Conservation (phyloP, 2,329 filamentous ascomycete species). For the Pezicula radicicola region DNA sequence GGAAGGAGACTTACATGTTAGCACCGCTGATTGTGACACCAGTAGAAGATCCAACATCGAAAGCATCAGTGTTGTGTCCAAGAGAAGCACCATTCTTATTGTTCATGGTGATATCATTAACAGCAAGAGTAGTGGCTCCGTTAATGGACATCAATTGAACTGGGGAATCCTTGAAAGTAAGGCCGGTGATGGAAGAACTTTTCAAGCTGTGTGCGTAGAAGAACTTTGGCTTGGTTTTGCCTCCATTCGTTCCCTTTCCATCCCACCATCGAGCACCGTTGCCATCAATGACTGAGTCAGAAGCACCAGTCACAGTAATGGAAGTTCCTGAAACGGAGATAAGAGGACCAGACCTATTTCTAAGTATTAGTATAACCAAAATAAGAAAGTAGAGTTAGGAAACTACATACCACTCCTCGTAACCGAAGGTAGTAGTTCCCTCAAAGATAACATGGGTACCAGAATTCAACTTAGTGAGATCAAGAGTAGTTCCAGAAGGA, state of each 20-base stretch:
- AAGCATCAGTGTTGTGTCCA: conserved; percentile 31
- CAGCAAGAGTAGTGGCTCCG: conserved; percentile 36
- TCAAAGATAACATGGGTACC: conserved; percentile 34
- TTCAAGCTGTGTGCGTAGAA: background rate
- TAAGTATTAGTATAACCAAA: conserved; percentile 11
- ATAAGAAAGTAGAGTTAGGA: too few species aligned
- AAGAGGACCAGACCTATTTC: conserved; percentile 23
- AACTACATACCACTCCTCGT: background rate
- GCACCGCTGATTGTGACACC: conserved; percentile 1
- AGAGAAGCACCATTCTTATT: conserved; percentile 31
- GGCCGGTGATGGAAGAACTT: conserved; percentile 24
- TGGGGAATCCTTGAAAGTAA: conserved; percentile 2
- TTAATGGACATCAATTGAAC: conserved; percentile 24
- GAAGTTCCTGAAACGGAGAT: conserved; percentile 37
- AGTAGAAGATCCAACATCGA: conserved; percentile 28
- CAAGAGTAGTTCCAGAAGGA: conserved; percentile 54
- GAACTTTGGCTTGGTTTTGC: conserved; percentile 16
- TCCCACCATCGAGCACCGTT: conserved; percentile 42
- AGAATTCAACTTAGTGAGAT: conserved; percentile 47
- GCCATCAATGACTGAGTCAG: conserved; percentile 33
- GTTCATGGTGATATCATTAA: conserved; percentile 30
- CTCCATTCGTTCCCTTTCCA: conserved; percentile 44
- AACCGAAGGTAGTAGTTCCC: conserved; percentile 36
- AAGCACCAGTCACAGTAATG: conserved; percentile 35
- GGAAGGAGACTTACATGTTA: background rate